Percentiles rank a stretch among this genome's conserved stretches.
These are phyloP conservation scores for Dactylis glomerata DNA, from an alignment of 176 grass and related monocot genomes.

Conservation along the genomic window DNA sequence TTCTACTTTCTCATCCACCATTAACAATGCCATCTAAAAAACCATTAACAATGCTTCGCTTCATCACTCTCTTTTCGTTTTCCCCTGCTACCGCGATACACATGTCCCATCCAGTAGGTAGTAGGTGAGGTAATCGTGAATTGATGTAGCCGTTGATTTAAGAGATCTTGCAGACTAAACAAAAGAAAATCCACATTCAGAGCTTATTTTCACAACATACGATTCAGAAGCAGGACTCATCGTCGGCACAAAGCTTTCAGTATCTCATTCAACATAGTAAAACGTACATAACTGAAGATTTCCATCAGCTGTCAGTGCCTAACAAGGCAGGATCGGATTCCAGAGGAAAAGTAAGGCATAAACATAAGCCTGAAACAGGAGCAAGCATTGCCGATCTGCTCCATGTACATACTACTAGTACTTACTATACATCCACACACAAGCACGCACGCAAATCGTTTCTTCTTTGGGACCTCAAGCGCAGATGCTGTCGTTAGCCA, in stretches of 20 bases:
- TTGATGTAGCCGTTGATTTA: not conserved
- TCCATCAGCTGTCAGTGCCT: not conserved
- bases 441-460: not conserved
- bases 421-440: slow-evolving; percentile 1
- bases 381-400: not conserved
- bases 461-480: not conserved
- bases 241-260: not conserved
- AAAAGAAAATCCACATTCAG: not conserved
- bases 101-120: slow-evolving; percentile 1
- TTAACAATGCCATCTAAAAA: not conserved
- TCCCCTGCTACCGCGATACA: not conserved
- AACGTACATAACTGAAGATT: not conserved
- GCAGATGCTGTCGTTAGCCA: not conserved
- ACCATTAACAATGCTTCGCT: slow-evolving; percentile 8
- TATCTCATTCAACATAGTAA: not conserved
- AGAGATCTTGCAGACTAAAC: not conserved
- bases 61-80: slow-evolving; percentile 5
- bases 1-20: slow-evolving; percentile 20
- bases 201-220: not conserved
- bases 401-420: not conserved
- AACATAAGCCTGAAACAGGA: slow-evolving; percentile 13
- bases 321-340: not conserved
- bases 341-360: not conserved
- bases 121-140: slow-evolving; percentile 36
- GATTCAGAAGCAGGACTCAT: slow-evolving; percentile 9